Evolutionary conservation across 164 flowering plant species (phyloP).

Genomic region (Vitis vinifera): ASM3070453v1 NC_081806.1:636501-637000

Average conservation of each 20-base stretch:
- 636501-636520: slow-evolving; percentile 37
- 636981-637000: slow-evolving; percentile 51
- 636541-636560: slow-evolving; percentile 57
- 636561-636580: slow-evolving; percentile 54
- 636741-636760: slow-evolving; percentile 75
- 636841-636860: slow-evolving; percentile 53
- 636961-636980: slow-evolving; percentile 60
- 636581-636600: slow-evolving; percentile 45
- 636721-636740: slow-evolving; percentile 68
- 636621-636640: slow-evolving; percentile 25
- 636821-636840: slow-evolving; percentile 26
- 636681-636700: slow-evolving; percentile 74
- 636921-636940: slow-evolving; percentile 35
- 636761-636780: not conserved
- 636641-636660: slow-evolving; percentile 4
- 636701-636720: slow-evolving; percentile 83
- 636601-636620: slow-evolving; percentile 17
- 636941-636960: slow-evolving; percentile 42
- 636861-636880: slow-evolving; percentile 63
- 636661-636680: slow-evolving; percentile 51
- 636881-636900: slow-evolving; percentile 62
- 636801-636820: not conserved
- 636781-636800: not conserved
- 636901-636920: slow-evolving; percentile 48
- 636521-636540: slow-evolving; percentile 64